These are phyloP conservation scores for Gnaphalium uliginosum DNA, from an alignment of 129 eudicot species.

Conservation along the genomic window DNA sequence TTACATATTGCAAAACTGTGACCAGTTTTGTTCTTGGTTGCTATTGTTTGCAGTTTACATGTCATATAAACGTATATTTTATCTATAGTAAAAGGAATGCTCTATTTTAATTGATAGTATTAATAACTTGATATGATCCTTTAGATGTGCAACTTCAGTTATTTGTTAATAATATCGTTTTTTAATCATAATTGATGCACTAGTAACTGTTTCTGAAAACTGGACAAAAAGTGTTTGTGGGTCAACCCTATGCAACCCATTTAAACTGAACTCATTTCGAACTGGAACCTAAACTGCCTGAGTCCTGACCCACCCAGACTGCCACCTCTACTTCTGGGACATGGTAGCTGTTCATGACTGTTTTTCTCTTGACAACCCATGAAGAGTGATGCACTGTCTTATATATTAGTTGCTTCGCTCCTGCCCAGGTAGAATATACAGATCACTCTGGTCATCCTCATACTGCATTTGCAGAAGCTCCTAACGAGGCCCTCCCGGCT, in stretches of 20 bases:
- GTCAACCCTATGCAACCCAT: neutral
- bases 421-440: conserved; percentile 73
- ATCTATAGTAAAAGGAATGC: conserved; percentile 6
- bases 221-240: neutral
- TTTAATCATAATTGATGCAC: neutral
- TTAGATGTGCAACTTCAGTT: neutral
- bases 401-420: conserved; percentile 8
- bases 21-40: neutral
- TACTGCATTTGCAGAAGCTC: conserved; percentile 84
- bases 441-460: conserved; percentile 87
- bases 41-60: neutral
- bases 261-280: conserved; percentile 14
- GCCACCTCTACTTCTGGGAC: neutral
- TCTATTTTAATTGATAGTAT: neutral
- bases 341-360: conserved; percentile 7
- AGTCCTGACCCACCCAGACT: neutral
- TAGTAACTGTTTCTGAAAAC: neutral
- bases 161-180: neutral
- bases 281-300: neutral
- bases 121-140: neutral
- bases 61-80: neutral
- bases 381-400: conserved; percentile 8
- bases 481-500: conserved; percentile 89
- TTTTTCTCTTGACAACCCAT: neutral
- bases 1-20: neutral